These are phyloP conservation scores for Crithidia expoeki DNA, from an alignment of 208 protist genomes.

Conservation along the genomic window DNA sequence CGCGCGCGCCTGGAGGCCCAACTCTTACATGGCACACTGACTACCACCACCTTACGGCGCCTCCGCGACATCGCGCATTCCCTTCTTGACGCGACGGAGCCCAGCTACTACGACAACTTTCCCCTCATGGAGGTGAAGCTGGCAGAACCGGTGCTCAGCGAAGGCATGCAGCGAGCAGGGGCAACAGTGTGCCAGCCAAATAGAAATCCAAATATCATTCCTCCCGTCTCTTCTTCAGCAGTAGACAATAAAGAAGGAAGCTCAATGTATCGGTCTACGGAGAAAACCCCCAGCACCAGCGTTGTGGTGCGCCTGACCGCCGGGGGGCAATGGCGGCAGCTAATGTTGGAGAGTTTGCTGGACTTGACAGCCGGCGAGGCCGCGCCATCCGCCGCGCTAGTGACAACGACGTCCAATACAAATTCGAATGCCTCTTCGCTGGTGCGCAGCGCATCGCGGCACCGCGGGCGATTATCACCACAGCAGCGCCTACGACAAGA, in stretches of 20 bases:
- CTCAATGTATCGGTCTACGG: background rate
- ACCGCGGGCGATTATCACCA: background rate
- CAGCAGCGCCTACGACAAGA: background rate
- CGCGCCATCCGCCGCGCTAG: background rate
- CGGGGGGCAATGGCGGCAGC: constrained; percentile 41
- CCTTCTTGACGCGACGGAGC: constrained; percentile 22
- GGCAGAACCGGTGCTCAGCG: constrained; percentile 27
- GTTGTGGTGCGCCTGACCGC: constrained; percentile 19
- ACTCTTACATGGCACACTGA: constrained; percentile 30
- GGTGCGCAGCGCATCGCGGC: background rate
- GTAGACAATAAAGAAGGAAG: background rate
- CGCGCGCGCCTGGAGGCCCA: constrained; percentile 32
- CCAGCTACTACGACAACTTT: constrained; percentile 41
- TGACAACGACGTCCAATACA: background rate
- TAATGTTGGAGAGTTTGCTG: constrained; percentile 37
- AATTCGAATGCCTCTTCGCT: background rate
- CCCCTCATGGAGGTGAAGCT: constrained; percentile 39
- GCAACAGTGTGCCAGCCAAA: background rate
- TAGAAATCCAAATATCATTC: background rate
- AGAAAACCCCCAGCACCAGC: background rate
- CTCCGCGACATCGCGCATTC: constrained; percentile 18
- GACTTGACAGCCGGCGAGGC: constrained; percentile 20
- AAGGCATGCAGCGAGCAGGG: constrained; percentile 23
- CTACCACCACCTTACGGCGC: constrained; percentile 31
- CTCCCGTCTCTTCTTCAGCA: background rate